Evolutionary conservation across 768 basidiomycete species (phyloP).

Genomic region (Glaciozyma martinii): DNA sequence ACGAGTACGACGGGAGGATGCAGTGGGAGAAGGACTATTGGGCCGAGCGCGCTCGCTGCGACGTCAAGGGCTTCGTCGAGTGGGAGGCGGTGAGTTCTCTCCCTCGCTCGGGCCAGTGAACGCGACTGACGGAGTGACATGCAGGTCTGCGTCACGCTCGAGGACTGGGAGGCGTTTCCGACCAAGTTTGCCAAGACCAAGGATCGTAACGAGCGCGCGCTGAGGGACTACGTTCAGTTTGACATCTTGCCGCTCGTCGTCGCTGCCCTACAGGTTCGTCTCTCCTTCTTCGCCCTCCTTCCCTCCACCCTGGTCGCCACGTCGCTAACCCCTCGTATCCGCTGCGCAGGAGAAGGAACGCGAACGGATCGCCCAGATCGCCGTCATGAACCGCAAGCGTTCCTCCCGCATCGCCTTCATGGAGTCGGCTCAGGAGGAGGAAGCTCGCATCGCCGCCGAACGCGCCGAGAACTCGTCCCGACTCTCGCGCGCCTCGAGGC

Average conservation of each 20-base stretch:
- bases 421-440: constrained; percentile 42
- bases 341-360: constrained; percentile 53
- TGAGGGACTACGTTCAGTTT: constrained; percentile 59
- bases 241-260: constrained; percentile 63
- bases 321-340: no score
- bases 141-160: constrained; percentile 71
- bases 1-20: constrained; percentile 25
- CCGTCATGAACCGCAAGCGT: constrained; percentile 74
- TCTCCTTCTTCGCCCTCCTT: constrained; percentile 40
- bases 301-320: background rate
- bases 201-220: constrained; percentile 68
- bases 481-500: constrained; percentile 1
- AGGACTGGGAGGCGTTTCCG: constrained; percentile 75
- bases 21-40: constrained; percentile 32
- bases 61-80: constrained; percentile 55
- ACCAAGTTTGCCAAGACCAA: constrained; percentile 65
- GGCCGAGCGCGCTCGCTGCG: constrained; percentile 22
- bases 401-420: constrained; percentile 77
- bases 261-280: constrained; percentile 38
- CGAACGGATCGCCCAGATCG: constrained; percentile 42
- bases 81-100: constrained; percentile 71
- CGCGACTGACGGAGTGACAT: background rate
- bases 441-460: constrained; percentile 5
- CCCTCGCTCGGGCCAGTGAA: background rate
- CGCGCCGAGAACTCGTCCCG: constrained; percentile 7